A percentile compares a stretch with the other conserved stretches of the same genome.
Conservation (phyloP, 305 asterid genomes). For the Fraxinus ornus region DNA sequence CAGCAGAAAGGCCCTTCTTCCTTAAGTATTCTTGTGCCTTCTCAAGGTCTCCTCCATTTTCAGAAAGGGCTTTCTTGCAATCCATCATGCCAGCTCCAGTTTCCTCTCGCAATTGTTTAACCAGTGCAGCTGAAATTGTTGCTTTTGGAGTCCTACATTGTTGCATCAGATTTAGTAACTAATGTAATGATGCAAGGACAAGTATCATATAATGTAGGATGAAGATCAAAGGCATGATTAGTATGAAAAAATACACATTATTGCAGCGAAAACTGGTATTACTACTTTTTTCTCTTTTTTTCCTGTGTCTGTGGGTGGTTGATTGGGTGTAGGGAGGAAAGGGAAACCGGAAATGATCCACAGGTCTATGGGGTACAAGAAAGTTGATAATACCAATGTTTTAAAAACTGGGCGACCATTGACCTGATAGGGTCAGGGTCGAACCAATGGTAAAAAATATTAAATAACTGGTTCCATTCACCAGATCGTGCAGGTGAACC, state of each 20-base stretch:
- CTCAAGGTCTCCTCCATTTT: constrained; percentile 83
- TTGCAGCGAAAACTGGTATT: neutral
- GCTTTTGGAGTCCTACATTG: constrained; percentile 55
- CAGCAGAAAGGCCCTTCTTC: constrained; percentile 84
- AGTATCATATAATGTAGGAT: neutral
- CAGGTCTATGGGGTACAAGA: neutral
- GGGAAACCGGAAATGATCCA: neutral
- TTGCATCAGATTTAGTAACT: constrained; percentile 11
- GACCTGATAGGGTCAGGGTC: neutral
- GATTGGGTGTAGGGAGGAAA: neutral
- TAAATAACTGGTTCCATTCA: neutral
- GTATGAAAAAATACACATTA: neutral
- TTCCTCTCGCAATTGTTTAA: constrained; percentile 93
- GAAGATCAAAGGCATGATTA: neutral
- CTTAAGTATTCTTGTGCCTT: constrained; percentile 88
- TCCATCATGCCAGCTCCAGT: constrained; percentile 99
- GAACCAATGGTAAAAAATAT: neutral
- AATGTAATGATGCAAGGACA: neutral
- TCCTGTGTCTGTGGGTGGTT: neutral
- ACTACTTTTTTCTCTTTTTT: neutral
- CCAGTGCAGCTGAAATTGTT: constrained; percentile 69
- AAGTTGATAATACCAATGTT: neutral
- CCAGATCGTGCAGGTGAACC: neutral
- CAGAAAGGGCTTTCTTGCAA: constrained; percentile 93
- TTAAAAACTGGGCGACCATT: neutral